phyloP scores from a whole-genome alignment of 805 yeast species.

The Phaffomyces thermotolerans region DNA sequence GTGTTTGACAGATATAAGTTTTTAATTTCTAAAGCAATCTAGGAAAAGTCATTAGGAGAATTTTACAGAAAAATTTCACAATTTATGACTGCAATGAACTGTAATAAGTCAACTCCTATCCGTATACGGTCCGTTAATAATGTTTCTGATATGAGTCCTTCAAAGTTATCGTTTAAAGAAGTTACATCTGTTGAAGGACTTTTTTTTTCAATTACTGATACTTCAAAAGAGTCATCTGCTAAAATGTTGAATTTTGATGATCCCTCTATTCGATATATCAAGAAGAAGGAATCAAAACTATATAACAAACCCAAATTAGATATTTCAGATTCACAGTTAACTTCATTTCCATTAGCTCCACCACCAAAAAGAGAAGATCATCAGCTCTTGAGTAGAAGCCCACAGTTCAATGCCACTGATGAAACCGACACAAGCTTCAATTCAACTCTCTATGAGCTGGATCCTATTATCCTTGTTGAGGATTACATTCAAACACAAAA shows the following conservation, averaged over 20 bases:
- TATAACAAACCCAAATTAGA: slow-evolving; percentile 27
- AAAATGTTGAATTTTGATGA: background rate
- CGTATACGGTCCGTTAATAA: no score
- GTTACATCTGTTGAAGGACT: background rate
- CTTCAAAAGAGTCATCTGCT: background rate
- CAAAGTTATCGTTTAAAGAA: background rate
- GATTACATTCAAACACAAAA: slow-evolving; percentile 39
- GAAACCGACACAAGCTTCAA: slow-evolving; percentile 5
- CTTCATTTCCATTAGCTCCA: slow-evolving; percentile 31
- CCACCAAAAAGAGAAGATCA: slow-evolving; percentile 16
- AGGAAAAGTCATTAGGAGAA: no score
- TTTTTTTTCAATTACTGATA: background rate
- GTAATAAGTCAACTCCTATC: no score
- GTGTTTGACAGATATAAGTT: no score
- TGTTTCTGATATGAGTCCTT: background rate
- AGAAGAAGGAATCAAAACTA: background rate
- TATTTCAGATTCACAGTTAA: slow-evolving; percentile 30
- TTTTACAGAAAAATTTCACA: no score
- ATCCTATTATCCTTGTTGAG: slow-evolving; percentile 42
- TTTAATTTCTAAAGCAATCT: no score
- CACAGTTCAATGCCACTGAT: slow-evolving; percentile 16
- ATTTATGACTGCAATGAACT: no score
- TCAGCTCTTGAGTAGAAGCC: slow-evolving; percentile 4
- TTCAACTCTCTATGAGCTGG: slow-evolving; percentile 15
- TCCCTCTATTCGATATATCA: background rate